Base-by-base conservation (phyloP, 257 asterid genomes). In the Fraxinus excelsior region DNA sequence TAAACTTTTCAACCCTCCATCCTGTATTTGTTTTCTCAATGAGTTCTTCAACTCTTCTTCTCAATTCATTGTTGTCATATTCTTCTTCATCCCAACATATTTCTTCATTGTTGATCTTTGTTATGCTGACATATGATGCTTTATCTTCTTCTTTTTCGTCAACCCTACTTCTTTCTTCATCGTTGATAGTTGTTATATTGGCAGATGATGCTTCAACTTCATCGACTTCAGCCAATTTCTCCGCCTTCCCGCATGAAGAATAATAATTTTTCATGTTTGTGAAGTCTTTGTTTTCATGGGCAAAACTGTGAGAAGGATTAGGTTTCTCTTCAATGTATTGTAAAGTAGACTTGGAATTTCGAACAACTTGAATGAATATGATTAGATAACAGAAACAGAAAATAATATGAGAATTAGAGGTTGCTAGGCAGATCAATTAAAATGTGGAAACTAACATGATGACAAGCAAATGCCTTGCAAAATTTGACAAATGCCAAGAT, bases 321-420 rank as follows among this genome's bases (percentile, higher is more conserved):
- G 66, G 67, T 26, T 7, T 79, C 44, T 72, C 79, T 38, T 74
- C 67, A 4, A 38, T 76, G 8, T 60, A 26, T 12, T 64, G 74
- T 18, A 81, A 71, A 64, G 21, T 67, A 37, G 84, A 66, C 34
- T 79, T 85, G 34, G 86, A 82, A 76, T 81, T 79, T 18, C 82
- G 85, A 28, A 88, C 71, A 13, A 91, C 81, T 32, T 91, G 74
- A 73, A 90, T 38, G 29, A 78, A 89, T 11, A 88, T 88, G 80
- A 93, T 84, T 32, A 90, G 75, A 81, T 90, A 89, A 80, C 88
- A 90, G 56, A 89, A 84, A 70, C 93, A 90, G 74, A 93, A 91
- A 68, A 83, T 82, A 53, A 84, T 74, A 12, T 80, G 86, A 78
- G 97, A 86, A 73, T 86, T 86, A 23, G 95, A 89, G 77, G 92